These are phyloP conservation scores for Neonectria faginata DNA, from an alignment of 2,329 filamentous ascomycete genomes.

Conservation along the genomic window DNA sequence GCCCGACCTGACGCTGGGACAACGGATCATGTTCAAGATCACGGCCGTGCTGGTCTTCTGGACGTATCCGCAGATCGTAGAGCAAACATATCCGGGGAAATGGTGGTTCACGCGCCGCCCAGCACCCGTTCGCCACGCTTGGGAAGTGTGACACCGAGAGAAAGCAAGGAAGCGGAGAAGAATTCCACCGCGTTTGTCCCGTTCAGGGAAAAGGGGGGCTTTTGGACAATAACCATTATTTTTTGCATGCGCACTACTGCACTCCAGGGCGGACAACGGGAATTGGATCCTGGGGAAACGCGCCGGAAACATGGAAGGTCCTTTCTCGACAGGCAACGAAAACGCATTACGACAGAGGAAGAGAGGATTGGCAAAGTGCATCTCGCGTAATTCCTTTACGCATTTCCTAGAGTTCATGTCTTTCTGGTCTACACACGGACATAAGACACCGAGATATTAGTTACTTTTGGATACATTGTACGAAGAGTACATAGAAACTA, in stretches of 20 bases:
- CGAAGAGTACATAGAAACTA: conserved; percentile 8
- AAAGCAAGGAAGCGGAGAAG: conserved; percentile 1
- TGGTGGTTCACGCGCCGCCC: conserved; percentile 41
- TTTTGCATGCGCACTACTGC: conserved; percentile 27
- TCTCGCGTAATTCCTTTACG: conserved; percentile 13
- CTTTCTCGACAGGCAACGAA: conserved; percentile 2
- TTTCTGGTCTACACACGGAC: conserved; percentile 10
- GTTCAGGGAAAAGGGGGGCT: conserved; percentile 25
- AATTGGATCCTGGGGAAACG: conserved; percentile 32
- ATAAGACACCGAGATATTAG: conserved; percentile 5
- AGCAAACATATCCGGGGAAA: conserved; percentile 52
- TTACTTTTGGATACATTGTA: conserved; percentile 7
- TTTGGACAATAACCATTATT: conserved; percentile 14
- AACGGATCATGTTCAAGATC: conserved; percentile 44
- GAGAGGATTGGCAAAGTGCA: conserved; percentile 11
- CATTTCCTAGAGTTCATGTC: conserved; percentile 5
- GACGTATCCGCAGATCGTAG: conserved; percentile 56
- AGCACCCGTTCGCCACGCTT: background rate
- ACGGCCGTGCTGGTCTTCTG: conserved; percentile 53
- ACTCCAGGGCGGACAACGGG: conserved; percentile 30
- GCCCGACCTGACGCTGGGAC: conserved; percentile 44
- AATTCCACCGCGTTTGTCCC: background rate
- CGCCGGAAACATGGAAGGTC: conserved; percentile 40
- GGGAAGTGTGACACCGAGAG: conserved; percentile 11
- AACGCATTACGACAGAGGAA: conserved; percentile 10